Percentiles rank a stretch among this genome's conserved stretches.
phyloP scores from a whole-genome alignment of 2,329 filamentous ascomycete species.

The Talaromyces amestolkiae region DNA sequence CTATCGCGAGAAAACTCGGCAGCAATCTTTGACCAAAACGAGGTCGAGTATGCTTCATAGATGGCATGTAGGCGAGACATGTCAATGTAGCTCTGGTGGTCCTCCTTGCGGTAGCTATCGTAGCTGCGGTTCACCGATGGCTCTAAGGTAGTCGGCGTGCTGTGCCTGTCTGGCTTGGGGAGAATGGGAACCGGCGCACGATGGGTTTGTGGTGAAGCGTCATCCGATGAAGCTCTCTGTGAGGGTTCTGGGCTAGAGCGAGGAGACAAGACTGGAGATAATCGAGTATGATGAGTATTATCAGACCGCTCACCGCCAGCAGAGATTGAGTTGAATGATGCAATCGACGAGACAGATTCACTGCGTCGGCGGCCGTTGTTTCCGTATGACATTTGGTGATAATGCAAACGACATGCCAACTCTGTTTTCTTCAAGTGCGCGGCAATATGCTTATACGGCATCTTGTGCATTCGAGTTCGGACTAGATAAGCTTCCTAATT shows the following conservation, averaged over 20 bases:
- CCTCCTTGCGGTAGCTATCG: slow-evolving; percentile 25
- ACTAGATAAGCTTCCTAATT: slow-evolving; percentile 75
- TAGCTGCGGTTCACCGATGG: slow-evolving; percentile 20
- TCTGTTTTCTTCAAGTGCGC: slow-evolving; percentile 83
- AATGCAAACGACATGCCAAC: slow-evolving; percentile 81
- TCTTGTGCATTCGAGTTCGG: slow-evolving; percentile 79
- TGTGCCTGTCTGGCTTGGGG: slow-evolving; percentile 37
- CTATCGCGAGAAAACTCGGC: slow-evolving; percentile 57
- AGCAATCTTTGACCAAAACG: slow-evolving; percentile 72
- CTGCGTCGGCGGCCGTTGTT: slow-evolving; percentile 76
- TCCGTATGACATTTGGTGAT: slow-evolving; percentile 79
- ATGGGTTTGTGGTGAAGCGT: slow-evolving; percentile 17
- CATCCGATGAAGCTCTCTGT: slow-evolving; percentile 5
- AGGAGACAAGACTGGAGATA: slow-evolving; percentile 49
- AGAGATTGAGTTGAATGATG: slow-evolving; percentile 42
- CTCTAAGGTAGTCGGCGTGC: slow-evolving; percentile 35
- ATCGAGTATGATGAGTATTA: slow-evolving; percentile 37
- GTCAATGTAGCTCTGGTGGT: slow-evolving; percentile 48
- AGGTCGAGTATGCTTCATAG: slow-evolving; percentile 66
- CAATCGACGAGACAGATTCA: slow-evolving; percentile 64
- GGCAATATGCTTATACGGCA: slow-evolving; percentile 89
- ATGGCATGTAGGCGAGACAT: slow-evolving; percentile 65
- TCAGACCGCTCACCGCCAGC: slow-evolving; percentile 28
- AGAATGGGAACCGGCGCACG: slow-evolving; percentile 33
- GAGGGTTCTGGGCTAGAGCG: slow-evolving; percentile 27